phyloP scores from a whole-genome alignment of 495 filamentous ascomycete species.

The Hypoxylon crocopeplum region DNA sequence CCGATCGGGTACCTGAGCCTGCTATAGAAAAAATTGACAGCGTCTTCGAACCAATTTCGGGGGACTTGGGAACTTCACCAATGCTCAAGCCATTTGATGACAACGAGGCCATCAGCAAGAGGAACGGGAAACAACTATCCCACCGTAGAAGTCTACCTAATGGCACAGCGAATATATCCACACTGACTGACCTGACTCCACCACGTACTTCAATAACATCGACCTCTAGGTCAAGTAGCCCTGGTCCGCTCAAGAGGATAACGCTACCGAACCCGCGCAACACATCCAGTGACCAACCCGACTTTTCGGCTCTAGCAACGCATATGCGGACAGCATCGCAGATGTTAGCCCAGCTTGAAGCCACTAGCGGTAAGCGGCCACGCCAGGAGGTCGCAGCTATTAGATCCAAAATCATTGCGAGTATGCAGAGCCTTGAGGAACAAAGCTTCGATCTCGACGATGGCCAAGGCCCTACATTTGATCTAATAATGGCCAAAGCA shows the following conservation, averaged over 20 bases:
- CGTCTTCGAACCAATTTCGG: conserved; percentile 75
- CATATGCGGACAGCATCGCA: conserved; percentile 82
- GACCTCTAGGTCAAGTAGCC: conserved; percentile 66
- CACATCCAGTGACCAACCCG: conserved; percentile 63
- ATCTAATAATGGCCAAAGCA: conserved; percentile 71
- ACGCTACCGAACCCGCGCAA: conserved; percentile 53
- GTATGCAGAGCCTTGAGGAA: conserved; percentile 83
- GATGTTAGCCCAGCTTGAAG: conserved; percentile 79
- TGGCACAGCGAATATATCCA: conserved; percentile 59
- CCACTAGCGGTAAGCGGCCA: conserved; percentile 73
- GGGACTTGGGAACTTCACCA: conserved; percentile 72
- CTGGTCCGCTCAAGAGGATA: conserved; percentile 58
- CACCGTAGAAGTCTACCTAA: conserved; percentile 58
- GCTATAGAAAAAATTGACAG: conserved; percentile 61
- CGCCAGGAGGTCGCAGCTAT: conserved; percentile 77
- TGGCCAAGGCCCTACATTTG: conserved; percentile 68
- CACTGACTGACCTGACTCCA: conserved; percentile 57
- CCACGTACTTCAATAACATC: conserved; percentile 63
- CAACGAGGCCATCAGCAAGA: conserved; percentile 29
- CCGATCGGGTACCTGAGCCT: conserved; percentile 48
- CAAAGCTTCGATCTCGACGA: conserved; percentile 74
- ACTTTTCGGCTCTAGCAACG: conserved; percentile 75
- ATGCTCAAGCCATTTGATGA: conserved; percentile 63
- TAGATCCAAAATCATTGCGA: conserved; percentile 77
- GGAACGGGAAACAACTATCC: conserved; percentile 30